Conservation (phyloP, 805 yeast species). For the Metschnikowia colocasiae region DNA sequence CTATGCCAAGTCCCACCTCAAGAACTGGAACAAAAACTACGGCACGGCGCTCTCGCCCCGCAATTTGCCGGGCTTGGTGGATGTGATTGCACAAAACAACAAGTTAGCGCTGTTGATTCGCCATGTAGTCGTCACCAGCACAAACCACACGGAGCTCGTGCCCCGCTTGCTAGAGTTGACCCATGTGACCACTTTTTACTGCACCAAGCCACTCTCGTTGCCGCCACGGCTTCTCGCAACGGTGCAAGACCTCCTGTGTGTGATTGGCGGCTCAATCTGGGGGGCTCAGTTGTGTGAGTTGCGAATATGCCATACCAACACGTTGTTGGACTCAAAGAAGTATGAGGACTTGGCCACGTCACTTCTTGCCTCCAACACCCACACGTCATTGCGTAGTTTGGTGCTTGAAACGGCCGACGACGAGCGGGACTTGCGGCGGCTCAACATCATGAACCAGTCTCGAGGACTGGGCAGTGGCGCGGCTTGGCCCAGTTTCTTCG, state of each 20-base stretch:
- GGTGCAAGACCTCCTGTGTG: slow-evolving; percentile 5
- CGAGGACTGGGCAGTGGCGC: slow-evolving; percentile 10
- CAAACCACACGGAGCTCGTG: background rate
- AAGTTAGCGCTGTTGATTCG: slow-evolving; percentile 15
- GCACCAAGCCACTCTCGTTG: slow-evolving; percentile 1
- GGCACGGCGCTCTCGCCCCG: slow-evolving; percentile 15
- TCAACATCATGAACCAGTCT: slow-evolving; percentile 18
- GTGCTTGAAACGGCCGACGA: slow-evolving; percentile 17
- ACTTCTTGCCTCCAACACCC: slow-evolving; percentile 4
- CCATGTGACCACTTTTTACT: slow-evolving; percentile 8
- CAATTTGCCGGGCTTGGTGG: slow-evolving; percentile 12
- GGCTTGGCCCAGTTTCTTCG: slow-evolving; percentile 23
- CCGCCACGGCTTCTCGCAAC: background rate
- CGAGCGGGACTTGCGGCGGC: slow-evolving; percentile 12
- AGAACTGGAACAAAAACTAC: slow-evolving; percentile 20
- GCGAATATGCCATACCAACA: slow-evolving; percentile 3
- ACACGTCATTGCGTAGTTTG: slow-evolving; percentile 10
- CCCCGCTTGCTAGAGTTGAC: slow-evolving; percentile 5
- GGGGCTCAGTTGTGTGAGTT: slow-evolving; percentile 10
- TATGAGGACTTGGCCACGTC: slow-evolving; percentile 6
- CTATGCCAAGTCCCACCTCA: slow-evolving; percentile 12
- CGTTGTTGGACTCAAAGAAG: background rate
- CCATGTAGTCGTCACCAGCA: slow-evolving; percentile 5
- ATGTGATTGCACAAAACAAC: slow-evolving; percentile 11
- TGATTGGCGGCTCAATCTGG: background rate